Evolutionary conservation across 1,284 basidiomycete species (phyloP).

Genomic region (Ceratobasidium papillatum): DNA sequence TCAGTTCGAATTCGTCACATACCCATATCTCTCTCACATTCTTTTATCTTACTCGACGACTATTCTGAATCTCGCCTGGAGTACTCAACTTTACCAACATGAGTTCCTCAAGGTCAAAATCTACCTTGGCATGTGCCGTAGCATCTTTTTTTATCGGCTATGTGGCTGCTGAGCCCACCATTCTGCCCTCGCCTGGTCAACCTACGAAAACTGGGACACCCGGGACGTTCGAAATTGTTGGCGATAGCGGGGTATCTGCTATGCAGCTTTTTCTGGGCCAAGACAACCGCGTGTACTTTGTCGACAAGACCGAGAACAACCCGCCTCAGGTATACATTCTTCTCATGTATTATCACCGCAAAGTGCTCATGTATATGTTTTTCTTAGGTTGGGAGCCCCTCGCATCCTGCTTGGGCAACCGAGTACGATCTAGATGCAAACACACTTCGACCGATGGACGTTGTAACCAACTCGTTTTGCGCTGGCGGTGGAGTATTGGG

Average conservation of each 20-base stretch:
- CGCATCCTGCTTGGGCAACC: slow-evolving; percentile 46
- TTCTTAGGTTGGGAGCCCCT: slow-evolving; percentile 5
- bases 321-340: slow-evolving; percentile 53
- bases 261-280: slow-evolving; percentile 56
- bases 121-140: background rate
- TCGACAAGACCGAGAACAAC: slow-evolving; percentile 60
- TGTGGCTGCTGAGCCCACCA: background rate
- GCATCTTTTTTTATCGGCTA: background rate
- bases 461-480: slow-evolving; percentile 84
- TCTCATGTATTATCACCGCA: too few species aligned
- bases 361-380: slow-evolving; percentile 54
- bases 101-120: background rate
- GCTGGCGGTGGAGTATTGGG: slow-evolving; percentile 64
- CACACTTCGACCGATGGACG: slow-evolving; percentile 64
- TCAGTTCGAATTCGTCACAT: background rate
- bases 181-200: slow-evolving; percentile 41
- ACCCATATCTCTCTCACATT: slow-evolving; percentile 4
- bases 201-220: slow-evolving; percentile 45
- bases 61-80: background rate
- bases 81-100: background rate
- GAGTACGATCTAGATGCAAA: slow-evolving; percentile 58
- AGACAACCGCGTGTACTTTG: slow-evolving; percentile 58
- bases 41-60: background rate
- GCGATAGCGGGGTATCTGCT: slow-evolving; percentile 60
- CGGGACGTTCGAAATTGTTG: slow-evolving; percentile 59